A percentile compares a stretch with the other conserved stretches of the same genome.
Conservation (phyloP, 1,284 basidiomycete genomes). For the Lignosus rhinocerotis region DNA sequence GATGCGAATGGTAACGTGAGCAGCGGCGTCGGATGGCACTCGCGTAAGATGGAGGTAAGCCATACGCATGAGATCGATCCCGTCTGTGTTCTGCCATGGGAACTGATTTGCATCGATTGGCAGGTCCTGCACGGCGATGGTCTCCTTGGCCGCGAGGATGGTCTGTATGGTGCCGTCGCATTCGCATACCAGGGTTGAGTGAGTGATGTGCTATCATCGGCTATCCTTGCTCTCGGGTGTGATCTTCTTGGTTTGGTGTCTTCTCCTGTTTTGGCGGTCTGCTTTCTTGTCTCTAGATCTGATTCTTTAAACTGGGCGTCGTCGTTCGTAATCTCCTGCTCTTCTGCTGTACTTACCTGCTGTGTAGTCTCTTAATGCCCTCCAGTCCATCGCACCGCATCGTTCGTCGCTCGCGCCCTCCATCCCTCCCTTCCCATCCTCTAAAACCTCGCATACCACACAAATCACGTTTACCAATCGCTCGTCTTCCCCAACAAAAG, state of each 20-base stretch:
- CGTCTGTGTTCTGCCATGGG: constrained; percentile 1
- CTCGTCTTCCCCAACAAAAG: background rate
- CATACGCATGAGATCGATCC: background rate
- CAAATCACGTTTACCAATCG: background rate
- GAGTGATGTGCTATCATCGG: background rate
- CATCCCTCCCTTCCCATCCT: background rate
- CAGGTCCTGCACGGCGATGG: constrained; percentile 85
- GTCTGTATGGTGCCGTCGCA: constrained; percentile 90
- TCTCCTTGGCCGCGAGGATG: constrained; percentile 89
- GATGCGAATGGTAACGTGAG: constrained; percentile 86
- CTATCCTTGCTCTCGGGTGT: background rate
- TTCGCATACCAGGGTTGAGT: constrained; percentile 85
- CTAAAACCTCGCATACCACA: background rate
- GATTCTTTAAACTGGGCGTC: background rate
- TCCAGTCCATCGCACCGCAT: background rate
- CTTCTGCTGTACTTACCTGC: background rate
- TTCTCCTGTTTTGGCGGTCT: too few species aligned
- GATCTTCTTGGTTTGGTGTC: too few species aligned
- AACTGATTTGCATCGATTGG: constrained; percentile 15
- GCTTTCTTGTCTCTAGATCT: background rate
- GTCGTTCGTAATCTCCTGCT: background rate
- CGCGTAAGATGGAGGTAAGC: constrained; percentile 94
- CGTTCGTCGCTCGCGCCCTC: background rate
- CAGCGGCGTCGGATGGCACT: constrained; percentile 93
- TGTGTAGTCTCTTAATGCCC: background rate